phyloP scores from a whole-genome alignment of 2,329 filamentous ascomycete species.

The Didymella lethalis region DNA sequence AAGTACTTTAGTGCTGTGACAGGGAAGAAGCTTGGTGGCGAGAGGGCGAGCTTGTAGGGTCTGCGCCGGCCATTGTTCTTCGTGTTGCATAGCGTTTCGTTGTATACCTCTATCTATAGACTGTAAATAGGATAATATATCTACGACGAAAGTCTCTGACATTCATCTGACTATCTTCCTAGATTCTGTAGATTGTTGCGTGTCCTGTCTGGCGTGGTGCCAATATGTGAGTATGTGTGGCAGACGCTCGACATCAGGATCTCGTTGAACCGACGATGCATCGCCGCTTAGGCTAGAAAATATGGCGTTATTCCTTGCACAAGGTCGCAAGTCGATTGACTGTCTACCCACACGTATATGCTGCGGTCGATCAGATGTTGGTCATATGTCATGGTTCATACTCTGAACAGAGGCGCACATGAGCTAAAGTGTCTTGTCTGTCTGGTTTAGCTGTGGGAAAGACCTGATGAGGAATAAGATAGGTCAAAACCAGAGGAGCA shows the following conservation, averaged over 20 bases:
- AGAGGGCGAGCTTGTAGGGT: constrained; percentile 43
- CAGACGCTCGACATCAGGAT: too few relatives aligned
- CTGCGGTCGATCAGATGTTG: neutral
- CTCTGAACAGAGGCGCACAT: neutral
- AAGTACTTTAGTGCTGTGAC: constrained; percentile 80
- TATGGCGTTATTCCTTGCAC: too few relatives aligned
- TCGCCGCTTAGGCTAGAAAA: too few relatives aligned
- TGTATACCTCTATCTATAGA: neutral
- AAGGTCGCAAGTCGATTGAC: neutral
- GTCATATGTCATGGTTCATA: neutral
- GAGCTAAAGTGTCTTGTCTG: neutral
- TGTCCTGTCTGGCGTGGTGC: neutral
- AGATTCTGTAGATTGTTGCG: neutral
- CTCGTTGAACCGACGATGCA: too few relatives aligned
- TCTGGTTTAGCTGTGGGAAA: neutral
- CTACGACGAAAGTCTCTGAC: neutral
- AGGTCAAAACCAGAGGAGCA: neutral
- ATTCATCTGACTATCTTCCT: neutral
- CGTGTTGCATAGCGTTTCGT: constrained; percentile 12
- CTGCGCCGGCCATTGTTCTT: neutral
- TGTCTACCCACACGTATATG: neutral
- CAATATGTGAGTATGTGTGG: too few relatives aligned
- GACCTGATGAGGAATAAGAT: neutral
- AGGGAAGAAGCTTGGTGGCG: constrained; percentile 63
- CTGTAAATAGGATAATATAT: neutral